Evolutionary conservation across 108 stramenopile genomes (phyloP), one percentile per base, ranked within the genome.

Genomic region (Aurantiochytrium sp.): DNA sequence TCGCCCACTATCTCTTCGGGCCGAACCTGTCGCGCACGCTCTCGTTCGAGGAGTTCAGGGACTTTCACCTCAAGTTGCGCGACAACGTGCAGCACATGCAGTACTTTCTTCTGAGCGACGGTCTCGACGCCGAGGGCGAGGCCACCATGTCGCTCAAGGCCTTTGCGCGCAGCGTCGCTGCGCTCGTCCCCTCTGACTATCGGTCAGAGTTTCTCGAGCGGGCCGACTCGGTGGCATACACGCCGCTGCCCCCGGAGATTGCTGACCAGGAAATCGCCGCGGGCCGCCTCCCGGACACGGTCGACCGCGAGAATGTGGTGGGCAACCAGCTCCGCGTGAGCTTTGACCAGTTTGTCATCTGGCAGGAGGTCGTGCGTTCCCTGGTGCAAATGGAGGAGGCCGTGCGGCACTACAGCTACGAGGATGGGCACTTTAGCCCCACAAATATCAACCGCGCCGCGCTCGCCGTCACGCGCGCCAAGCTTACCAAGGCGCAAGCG

Each of bases 361-460:
- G 73, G 73, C 73, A 81, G 32, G 73, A 81, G 32, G 73, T 81
- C 42, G 42, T 81, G 39, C 73, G 73, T 24, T 81, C 73, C 10
- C 24, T 81, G 42, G 73, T 81, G 39, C 73, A 81, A 41, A 81
- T 81, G 73, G 73, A 81, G 45, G 45, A 81, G 42, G 73, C 73
- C 0, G 73, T 81, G 73, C 39, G 39, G 45, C 73, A 24, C 42
- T 81, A 81, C 45, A 48, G 42, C 30, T 81, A 81, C 30, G 73
- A 81, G 45, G 73, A 81, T 48, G 73, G 73, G 21, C 73, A 81
- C 45, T 81, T 81, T 81, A 81, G 73, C 73, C 39, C 42, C 1
- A 81, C 73, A 6, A 81, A 81, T 48, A 81, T 81, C 45, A 81
- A 81, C 73, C 73, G 73, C 45, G 73, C 73, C 6, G 73, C 73